A percentile compares a stretch with the other conserved stretches of the same genome.
Evolutionary conservation across 179 eudicot genomes (phyloP).

Genomic region (Patellifolia procumbens): DNA sequence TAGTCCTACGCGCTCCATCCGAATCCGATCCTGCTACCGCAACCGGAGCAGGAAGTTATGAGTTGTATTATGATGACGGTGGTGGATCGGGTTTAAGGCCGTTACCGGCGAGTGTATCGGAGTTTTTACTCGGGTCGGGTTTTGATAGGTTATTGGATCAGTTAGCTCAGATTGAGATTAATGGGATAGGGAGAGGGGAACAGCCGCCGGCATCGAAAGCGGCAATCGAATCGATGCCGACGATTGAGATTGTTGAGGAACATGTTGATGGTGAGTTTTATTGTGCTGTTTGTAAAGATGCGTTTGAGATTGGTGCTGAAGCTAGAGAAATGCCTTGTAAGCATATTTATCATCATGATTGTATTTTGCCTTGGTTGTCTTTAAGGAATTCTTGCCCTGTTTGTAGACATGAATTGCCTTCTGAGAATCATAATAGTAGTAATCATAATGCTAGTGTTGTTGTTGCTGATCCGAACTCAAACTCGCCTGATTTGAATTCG

Average conservation of each 20-base stretch:
- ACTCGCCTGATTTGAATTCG: slow-evolving; percentile 17
- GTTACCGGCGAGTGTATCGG: slow-evolving; percentile 61
- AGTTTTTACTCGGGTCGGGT: slow-evolving; percentile 73
- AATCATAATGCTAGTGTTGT: too few relatives aligned
- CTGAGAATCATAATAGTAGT: slow-evolving; percentile 22
- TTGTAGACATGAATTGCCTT: slow-evolving; percentile 64
- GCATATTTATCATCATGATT: slow-evolving; percentile 70
- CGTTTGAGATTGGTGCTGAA: slow-evolving; percentile 59
- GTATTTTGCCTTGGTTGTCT: slow-evolving; percentile 68
- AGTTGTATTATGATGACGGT: slow-evolving; percentile 74
- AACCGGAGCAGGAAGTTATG: slow-evolving; percentile 48
- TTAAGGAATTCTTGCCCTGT: slow-evolving; percentile 74
- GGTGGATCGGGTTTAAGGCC: slow-evolving; percentile 72
- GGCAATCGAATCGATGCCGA: slow-evolving; percentile 70
- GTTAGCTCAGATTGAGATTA: slow-evolving; percentile 59
- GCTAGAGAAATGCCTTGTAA: slow-evolving; percentile 83
- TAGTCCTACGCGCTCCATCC: slow-evolving; percentile 62
- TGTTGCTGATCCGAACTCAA: background rate
- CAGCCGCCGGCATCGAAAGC: slow-evolving; percentile 81
- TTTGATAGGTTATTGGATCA: slow-evolving; percentile 77
- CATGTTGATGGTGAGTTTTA: slow-evolving; percentile 47
- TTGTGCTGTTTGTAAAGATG: slow-evolving; percentile 75
- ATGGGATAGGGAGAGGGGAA: slow-evolving; percentile 60
- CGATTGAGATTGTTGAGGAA: slow-evolving; percentile 43
- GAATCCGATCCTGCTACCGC: slow-evolving; percentile 28